Evolutionary conservation across 2,329 filamentous ascomycete species (phyloP).

Genomic region (Tolypocladium album): DNA sequence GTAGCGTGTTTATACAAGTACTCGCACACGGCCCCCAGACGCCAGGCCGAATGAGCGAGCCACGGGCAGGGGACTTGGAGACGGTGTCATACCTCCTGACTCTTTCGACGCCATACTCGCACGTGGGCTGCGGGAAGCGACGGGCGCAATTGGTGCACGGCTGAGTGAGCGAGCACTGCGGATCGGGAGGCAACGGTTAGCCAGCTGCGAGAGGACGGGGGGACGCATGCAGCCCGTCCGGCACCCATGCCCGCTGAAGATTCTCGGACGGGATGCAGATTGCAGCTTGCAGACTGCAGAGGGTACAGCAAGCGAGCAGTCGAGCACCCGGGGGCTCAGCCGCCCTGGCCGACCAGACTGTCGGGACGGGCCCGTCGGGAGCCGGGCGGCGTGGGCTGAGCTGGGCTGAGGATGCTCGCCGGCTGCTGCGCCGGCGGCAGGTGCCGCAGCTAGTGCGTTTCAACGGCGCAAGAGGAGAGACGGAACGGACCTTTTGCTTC

Average conservation of each 20-base stretch:
- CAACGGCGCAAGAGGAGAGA: not conserved
- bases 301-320: not conserved
- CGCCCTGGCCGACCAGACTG: not conserved
- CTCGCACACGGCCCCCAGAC: too few relatives aligned
- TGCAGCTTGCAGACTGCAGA: not conserved
- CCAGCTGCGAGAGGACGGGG: not conserved
- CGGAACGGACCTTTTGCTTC: conserved; percentile 35
- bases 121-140: conserved; percentile 39
- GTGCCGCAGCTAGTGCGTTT: not conserved
- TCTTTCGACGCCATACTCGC: conserved; percentile 28
- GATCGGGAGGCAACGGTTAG: not conserved
- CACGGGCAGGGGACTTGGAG: not conserved
- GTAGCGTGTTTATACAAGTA: not conserved
- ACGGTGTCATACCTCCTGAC: conserved; percentile 10
- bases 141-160: conserved; percentile 43
- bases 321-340: not conserved
- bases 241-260: not conserved
- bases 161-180: conserved; percentile 41
- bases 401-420: not conserved
- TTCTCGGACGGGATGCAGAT: not conserved
- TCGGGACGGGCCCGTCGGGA: not conserved
- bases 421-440: not conserved
- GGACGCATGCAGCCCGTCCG: conserved; percentile 1
- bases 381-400: not conserved
- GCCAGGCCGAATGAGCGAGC: not conserved